Evolutionary conservation across 345 rosid genomes (phyloP).

Genomic region (Punica granatum): DNA sequence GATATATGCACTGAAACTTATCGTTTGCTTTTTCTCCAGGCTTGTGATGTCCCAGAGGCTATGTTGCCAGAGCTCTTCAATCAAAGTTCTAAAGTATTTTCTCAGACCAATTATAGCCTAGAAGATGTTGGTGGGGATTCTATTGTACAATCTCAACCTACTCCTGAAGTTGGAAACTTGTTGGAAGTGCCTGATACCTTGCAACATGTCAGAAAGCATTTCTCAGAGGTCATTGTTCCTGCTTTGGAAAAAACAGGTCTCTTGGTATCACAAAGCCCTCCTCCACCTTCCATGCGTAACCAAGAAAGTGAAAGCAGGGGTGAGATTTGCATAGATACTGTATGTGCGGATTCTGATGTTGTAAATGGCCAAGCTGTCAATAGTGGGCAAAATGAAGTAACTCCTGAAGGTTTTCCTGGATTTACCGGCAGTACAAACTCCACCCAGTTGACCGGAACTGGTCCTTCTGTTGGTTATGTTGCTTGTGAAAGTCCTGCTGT

Average conservation of each 20-base stretch:
- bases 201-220: slow-evolving; percentile 21
- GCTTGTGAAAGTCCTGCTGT: slow-evolving; percentile 26
- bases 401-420: slow-evolving; percentile 7
- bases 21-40: slow-evolving; percentile 16
- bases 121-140: slow-evolving; percentile 12
- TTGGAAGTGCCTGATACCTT: slow-evolving; percentile 13
- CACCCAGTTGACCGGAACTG: slow-evolving; percentile 4
- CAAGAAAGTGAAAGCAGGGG: slow-evolving; percentile 1
- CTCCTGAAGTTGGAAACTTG: slow-evolving; percentile 11
- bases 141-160: slow-evolving; percentile 2
- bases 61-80: slow-evolving; percentile 26
- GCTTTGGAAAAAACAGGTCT: slow-evolving; percentile 9
- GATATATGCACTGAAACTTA: not conserved
- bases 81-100: slow-evolving; percentile 1
- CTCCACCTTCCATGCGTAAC: slow-evolving; percentile 5
- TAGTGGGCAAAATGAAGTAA: slow-evolving; percentile 15
- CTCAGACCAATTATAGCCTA: not conserved
- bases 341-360: not conserved
- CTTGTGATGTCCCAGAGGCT: slow-evolving; percentile 32
- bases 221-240: slow-evolving; percentile 20
- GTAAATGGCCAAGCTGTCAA: slow-evolving; percentile 8
- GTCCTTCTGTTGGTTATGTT: slow-evolving; percentile 8
- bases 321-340: slow-evolving; percentile 5
- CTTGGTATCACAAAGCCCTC: slow-evolving; percentile 12
- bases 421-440: slow-evolving; percentile 1